These are phyloP conservation scores for Penicillium coprophilum DNA, from an alignment of 495 filamentous ascomycete species.

Conservation along the genomic window DNA sequence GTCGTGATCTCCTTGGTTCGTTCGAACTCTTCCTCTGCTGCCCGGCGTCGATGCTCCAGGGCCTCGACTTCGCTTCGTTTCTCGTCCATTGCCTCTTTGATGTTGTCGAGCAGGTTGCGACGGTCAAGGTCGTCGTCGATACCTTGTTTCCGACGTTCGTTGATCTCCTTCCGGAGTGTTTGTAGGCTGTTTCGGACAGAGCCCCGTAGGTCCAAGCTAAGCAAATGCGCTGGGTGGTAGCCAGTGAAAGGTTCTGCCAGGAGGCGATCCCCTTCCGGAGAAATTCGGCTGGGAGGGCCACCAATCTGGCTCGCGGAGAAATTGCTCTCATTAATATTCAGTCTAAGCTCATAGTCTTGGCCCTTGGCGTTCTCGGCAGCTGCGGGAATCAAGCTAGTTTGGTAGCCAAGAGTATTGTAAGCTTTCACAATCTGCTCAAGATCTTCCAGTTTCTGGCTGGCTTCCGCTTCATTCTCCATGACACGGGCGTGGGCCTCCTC, in stretches of 20 bases:
- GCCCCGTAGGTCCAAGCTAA: conserved; percentile 82
- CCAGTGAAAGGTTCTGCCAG: conserved; percentile 78
- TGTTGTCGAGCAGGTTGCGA: conserved; percentile 85
- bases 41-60: conserved; percentile 78
- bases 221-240: conserved; percentile 83
- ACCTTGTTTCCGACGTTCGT: conserved; percentile 73
- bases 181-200: conserved; percentile 76
- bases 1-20: conserved; percentile 85
- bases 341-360: conserved; percentile 74
- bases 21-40: conserved; percentile 90
- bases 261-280: conserved; percentile 61
- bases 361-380: conserved; percentile 84
- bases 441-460: conserved; percentile 79
- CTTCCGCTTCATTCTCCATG: conserved; percentile 79
- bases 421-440: conserved; percentile 80
- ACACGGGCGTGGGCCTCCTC: conserved; percentile 81
- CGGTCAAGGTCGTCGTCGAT: conserved; percentile 88
- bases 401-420: conserved; percentile 92
- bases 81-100: conserved; percentile 93
- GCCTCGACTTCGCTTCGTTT: conserved; percentile 88
- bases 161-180: conserved; percentile 79
- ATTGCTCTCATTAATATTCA: conserved; percentile 73
- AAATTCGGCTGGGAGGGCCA: conserved; percentile 49
- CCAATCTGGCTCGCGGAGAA: conserved; percentile 74
- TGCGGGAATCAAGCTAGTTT: conserved; percentile 83